A percentile compares a stretch with the other conserved stretches of the same genome.
Conservation (phyloP, 140 eudicot species). For the Senecio squalidus region DNA sequence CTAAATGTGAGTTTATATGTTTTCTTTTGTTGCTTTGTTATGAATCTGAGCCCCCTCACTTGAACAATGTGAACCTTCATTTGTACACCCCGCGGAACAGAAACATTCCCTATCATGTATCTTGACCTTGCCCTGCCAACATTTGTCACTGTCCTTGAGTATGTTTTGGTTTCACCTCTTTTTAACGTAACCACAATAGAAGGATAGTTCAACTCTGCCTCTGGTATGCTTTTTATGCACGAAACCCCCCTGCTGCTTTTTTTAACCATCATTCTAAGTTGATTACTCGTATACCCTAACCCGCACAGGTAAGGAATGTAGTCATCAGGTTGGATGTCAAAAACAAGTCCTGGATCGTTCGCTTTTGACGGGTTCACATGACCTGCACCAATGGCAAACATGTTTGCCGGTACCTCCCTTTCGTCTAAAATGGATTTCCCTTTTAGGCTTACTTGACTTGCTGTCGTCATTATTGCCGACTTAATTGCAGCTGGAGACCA, state of each 20-base stretch:
- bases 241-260: not conserved
- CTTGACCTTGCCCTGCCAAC: conserved; percentile 11
- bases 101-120: conserved; percentile 6
- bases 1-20: conserved; percentile 1
- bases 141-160: conserved; percentile 13
- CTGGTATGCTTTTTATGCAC: not conserved
- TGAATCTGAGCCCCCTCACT: not conserved
- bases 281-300: not conserved
- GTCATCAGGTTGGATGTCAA: not conserved
- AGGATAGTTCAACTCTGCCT: conserved; percentile 23
- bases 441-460: conserved; percentile 17
- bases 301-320: not conserved
- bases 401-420: conserved; percentile 21
- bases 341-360: not conserved
- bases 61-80: not conserved
- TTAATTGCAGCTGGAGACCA: conserved; percentile 55
- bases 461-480: conserved; percentile 50
- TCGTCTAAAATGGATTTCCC: conserved; percentile 23
- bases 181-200: conserved; percentile 8
- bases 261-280: not conserved
- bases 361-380: conserved; percentile 26
- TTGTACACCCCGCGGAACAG: not conserved
- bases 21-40: not conserved
- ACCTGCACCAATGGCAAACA: conserved; percentile 44
- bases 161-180: not conserved